phyloP scores from a whole-genome alignment of 139 green algal species.

The Nannochloris sp. region DNA sequence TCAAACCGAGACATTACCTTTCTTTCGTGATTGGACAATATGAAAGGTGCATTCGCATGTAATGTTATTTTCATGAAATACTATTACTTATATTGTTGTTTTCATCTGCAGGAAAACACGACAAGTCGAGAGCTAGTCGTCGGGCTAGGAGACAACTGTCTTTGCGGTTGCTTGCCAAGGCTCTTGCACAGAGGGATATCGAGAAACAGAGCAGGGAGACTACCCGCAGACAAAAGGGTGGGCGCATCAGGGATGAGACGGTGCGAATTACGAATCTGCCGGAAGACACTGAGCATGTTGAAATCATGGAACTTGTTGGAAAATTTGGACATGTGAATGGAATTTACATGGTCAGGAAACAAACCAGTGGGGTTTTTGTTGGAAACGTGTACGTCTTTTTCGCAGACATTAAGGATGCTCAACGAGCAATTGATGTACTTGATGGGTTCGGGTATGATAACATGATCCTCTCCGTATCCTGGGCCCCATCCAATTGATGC shows the following conservation, averaged over 20 bases:
- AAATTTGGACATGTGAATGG: constrained; percentile 85
- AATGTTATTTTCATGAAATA: too few species aligned
- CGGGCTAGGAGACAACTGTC: not conserved
- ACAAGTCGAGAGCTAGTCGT: constrained; percentile 1
- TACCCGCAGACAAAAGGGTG: constrained; percentile 22
- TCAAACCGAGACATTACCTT: too few species aligned
- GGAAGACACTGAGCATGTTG: constrained; percentile 85
- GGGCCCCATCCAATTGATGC: constrained; percentile 52
- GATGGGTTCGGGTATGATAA: constrained; percentile 96
- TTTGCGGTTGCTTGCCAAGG: too few species aligned
- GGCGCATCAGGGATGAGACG: constrained; percentile 66
- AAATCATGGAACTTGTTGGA: constrained; percentile 90
- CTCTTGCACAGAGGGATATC: constrained; percentile 6
- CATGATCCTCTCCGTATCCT: constrained; percentile 93
- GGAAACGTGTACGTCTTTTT: constrained; percentile 99
- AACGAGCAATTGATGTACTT: constrained; percentile 82
- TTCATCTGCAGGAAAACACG: too few species aligned
- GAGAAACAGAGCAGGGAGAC: constrained; percentile 29
- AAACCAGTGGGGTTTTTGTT: constrained; percentile 70
- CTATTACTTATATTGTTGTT: too few species aligned
- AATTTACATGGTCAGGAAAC: constrained; percentile 91
- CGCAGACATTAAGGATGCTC: constrained; percentile 70
- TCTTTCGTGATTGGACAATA: too few species aligned
- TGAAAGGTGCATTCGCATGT: too few species aligned
- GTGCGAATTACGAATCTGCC: constrained; percentile 95